Evolutionary conservation across 78 protist species (phyloP).

Genomic region (Isochrysis galbana): DNA sequence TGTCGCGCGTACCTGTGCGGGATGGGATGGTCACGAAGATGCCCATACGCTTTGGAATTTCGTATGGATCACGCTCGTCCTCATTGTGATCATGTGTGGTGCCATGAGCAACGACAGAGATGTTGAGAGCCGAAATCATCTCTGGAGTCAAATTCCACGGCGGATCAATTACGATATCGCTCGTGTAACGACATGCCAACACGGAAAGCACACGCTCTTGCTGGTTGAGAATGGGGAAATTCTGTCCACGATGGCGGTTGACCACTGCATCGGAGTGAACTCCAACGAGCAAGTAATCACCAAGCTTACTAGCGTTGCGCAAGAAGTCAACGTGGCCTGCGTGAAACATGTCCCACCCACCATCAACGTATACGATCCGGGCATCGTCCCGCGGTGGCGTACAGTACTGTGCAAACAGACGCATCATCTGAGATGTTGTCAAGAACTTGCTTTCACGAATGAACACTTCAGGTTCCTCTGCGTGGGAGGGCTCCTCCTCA

Average conservation of each 20-base stretch:
- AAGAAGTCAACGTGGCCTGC: conserved; percentile 43
- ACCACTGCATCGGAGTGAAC: conserved; percentile 76
- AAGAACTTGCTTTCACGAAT: conserved; percentile 11
- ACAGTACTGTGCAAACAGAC: not conserved
- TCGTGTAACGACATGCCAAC: conserved; percentile 78
- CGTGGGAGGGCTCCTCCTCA: no score
- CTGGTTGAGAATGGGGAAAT: conserved; percentile 90
- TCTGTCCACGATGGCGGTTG: conserved; percentile 69
- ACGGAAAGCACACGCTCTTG: conserved; percentile 90
- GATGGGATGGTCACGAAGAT: not conserved
- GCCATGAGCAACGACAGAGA: conserved; percentile 74
- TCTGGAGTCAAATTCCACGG: conserved; percentile 66
- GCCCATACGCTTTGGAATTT: conserved; percentile 40
- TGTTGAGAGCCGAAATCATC: not conserved
- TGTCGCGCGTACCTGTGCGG: no score
- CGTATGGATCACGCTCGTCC: conserved; percentile 29
- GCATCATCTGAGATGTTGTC: not conserved
- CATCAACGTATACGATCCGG: conserved; percentile 90
- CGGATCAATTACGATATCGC: conserved; percentile 91
- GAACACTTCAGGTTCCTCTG: no score
- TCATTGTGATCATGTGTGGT: not conserved
- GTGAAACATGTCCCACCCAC: conserved; percentile 91
- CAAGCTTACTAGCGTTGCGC: conserved; percentile 72
- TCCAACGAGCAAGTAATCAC: conserved; percentile 88
- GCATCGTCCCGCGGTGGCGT: conserved; percentile 59